A percentile compares a stretch with the other conserved stretches of the same genome.
These are phyloP conservation scores for Yamadazyma akitaensis DNA, from an alignment of 805 yeast species.

Conservation along the genomic window DNA sequence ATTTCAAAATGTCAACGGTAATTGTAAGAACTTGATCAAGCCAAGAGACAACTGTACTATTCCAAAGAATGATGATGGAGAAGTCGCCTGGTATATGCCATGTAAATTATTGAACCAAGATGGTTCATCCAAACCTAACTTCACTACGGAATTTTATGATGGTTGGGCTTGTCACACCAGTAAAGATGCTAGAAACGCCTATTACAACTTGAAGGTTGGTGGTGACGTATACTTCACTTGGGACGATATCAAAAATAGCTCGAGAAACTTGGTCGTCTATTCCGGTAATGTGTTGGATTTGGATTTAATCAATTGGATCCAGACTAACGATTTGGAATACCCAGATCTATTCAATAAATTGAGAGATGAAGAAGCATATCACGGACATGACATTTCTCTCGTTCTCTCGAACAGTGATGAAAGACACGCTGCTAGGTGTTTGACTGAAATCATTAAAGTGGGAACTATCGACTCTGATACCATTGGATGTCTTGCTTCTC, in stretches of 20 bases:
- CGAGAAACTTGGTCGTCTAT: slow-evolving; percentile 80
- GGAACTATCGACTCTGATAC: slow-evolving; percentile 88
- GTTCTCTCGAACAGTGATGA: slow-evolving; percentile 64
- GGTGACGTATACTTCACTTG: slow-evolving; percentile 88
- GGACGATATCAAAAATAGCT: slow-evolving; percentile 71
- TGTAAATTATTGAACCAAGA: slow-evolving; percentile 69
- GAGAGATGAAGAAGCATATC: slow-evolving; percentile 48
- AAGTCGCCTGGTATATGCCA: slow-evolving; percentile 95
- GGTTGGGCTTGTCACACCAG: slow-evolving; percentile 95
- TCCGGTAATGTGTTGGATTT: slow-evolving; percentile 88
- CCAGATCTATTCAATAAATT: slow-evolving; percentile 71
- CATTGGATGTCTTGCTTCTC: slow-evolving; percentile 91
- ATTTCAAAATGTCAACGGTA: slow-evolving; percentile 89
- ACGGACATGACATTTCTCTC: slow-evolving; percentile 80
- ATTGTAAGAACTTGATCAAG: slow-evolving; percentile 73
- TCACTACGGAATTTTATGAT: slow-evolving; percentile 58
- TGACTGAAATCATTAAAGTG: slow-evolving; percentile 80
- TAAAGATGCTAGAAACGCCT: slow-evolving; percentile 61
- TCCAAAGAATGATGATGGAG: slow-evolving; percentile 53
- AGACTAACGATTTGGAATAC: slow-evolving; percentile 61
- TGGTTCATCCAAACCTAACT: slow-evolving; percentile 68
- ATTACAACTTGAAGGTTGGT: slow-evolving; percentile 51
- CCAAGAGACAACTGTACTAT: slow-evolving; percentile 70
- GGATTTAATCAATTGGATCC: slow-evolving; percentile 72
- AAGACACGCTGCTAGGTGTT: slow-evolving; percentile 73